A percentile compares a stretch with the other conserved stretches of the same genome.
phyloP scores from a whole-genome alignment of 2,329 filamentous ascomycete genomes.

The Stylonectria norvegica region DNA sequence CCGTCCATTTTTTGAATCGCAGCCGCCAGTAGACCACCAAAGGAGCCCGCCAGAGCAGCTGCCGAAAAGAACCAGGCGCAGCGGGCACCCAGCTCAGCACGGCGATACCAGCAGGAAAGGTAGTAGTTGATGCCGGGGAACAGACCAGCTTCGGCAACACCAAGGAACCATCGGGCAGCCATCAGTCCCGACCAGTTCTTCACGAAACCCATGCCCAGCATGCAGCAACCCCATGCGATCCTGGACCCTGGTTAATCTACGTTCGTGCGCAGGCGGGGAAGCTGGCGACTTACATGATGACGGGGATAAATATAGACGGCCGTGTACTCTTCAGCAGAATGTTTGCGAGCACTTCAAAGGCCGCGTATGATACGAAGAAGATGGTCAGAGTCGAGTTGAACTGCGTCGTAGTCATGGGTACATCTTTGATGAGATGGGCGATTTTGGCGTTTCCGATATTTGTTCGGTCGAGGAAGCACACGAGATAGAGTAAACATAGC shows the following conservation, averaged over 20 bases:
- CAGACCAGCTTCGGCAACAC: conserved; percentile 70
- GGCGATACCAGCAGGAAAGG: conserved; percentile 79
- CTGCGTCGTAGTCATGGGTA: conserved; percentile 59
- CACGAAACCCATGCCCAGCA: conserved; percentile 68
- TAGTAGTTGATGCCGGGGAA: conserved; percentile 79
- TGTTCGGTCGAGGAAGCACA: conserved; percentile 72
- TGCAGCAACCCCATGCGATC: conserved; percentile 62
- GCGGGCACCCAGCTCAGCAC: conserved; percentile 75
- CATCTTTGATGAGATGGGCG: conserved; percentile 50
- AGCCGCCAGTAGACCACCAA: conserved; percentile 70
- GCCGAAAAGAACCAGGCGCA: conserved; percentile 82
- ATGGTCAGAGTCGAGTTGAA: conserved; percentile 77
- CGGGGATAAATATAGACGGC: conserved; percentile 75
- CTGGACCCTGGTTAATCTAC: conserved; percentile 29
- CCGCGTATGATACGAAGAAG: conserved; percentile 81
- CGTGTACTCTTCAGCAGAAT: conserved; percentile 72
- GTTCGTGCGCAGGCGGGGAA: neutral
- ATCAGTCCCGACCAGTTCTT: conserved; percentile 62
- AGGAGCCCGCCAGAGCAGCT: conserved; percentile 74
- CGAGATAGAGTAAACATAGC: conserved; percentile 69
- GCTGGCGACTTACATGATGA: conserved; percentile 64
- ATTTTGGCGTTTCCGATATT: conserved; percentile 73
- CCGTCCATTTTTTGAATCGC: conserved; percentile 69
- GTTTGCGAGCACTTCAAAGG: conserved; percentile 77
- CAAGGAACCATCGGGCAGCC: conserved; percentile 67